Conservation (phyloP, 768 basidiomycete species). For the Lactifluus piperatus region DNA sequence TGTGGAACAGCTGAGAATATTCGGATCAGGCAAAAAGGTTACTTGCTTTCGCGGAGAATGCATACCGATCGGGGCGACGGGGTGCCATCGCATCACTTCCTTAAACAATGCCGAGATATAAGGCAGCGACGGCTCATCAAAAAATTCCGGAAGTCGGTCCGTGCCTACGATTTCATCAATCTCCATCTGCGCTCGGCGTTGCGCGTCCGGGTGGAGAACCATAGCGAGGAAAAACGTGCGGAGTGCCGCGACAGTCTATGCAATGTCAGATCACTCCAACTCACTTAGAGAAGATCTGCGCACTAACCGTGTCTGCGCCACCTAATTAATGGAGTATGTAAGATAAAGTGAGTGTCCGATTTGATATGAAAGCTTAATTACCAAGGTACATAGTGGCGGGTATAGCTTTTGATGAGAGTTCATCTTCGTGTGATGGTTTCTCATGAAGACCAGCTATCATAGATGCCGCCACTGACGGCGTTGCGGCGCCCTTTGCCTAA, state of each 20-base stretch:
- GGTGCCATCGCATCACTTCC: slow-evolving; percentile 24
- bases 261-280: background rate
- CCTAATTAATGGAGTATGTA: background rate
- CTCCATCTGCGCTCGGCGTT: slow-evolving; percentile 24
- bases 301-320: slow-evolving; percentile 18
- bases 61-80: slow-evolving; percentile 19
- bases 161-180: slow-evolving; percentile 24
- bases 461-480: slow-evolving; percentile 11
- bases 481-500: slow-evolving; percentile 3
- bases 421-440: slow-evolving; percentile 7
- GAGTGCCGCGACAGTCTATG: slow-evolving; percentile 22
- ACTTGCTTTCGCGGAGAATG: background rate
- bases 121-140: slow-evolving; percentile 21
- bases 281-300: background rate
- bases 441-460: slow-evolving; percentile 12
- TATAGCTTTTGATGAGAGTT: slow-evolving; percentile 12
- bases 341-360: background rate
- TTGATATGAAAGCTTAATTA: background rate
- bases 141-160: slow-evolving; percentile 24
- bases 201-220: slow-evolving; percentile 24
- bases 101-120: slow-evolving; percentile 24
- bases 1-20: slow-evolving; percentile 22
- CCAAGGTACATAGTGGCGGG: slow-evolving; percentile 17
- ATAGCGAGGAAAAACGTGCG: slow-evolving; percentile 28
- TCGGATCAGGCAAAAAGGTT: background rate